A percentile compares a stretch with the other conserved stretches of the same genome.
Conservation (phyloP, 2,329 filamentous ascomycete genomes). For the Zalaria sp. region DNA sequence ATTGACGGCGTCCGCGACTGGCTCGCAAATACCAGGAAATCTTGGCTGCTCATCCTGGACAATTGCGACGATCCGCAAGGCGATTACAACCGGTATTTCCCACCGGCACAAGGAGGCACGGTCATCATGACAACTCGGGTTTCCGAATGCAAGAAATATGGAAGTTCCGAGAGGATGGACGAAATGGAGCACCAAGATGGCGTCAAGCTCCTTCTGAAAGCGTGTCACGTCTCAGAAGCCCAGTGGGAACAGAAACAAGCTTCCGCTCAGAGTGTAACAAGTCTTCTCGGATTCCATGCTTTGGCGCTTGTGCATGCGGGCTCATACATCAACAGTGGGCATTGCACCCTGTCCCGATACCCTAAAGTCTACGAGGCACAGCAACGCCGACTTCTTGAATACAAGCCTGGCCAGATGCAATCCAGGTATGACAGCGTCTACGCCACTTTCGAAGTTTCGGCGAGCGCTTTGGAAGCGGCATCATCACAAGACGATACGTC, state of each 20-base stretch:
- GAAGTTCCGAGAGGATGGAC: conserved; percentile 8
- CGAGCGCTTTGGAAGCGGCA: conserved; percentile 9
- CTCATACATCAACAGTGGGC: conserved; percentile 13
- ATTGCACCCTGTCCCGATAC: conserved; percentile 14
- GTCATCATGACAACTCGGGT: conserved; percentile 12
- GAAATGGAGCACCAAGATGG: background rate
- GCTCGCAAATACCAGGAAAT: conserved; percentile 7
- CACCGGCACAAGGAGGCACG: conserved; percentile 7
- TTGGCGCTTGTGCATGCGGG: conserved; percentile 16
- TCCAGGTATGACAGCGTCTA: conserved; percentile 23
- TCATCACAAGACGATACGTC: conserved; percentile 2
- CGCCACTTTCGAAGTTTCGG: conserved; percentile 22
- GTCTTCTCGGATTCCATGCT: conserved; percentile 9
- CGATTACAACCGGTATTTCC: conserved; percentile 10
- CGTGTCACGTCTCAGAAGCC: conserved; percentile 1
- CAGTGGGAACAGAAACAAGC: background rate
- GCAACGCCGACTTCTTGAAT: conserved; percentile 15
- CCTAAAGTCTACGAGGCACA: conserved; percentile 10
- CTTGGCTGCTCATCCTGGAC: conserved; percentile 13
- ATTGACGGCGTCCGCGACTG: conserved; percentile 8
- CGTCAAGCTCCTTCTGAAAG: too few species aligned
- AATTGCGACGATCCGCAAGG: conserved; percentile 15
- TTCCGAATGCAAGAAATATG: conserved; percentile 7
- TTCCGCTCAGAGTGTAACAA: background rate
- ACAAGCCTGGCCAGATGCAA: conserved; percentile 12